phyloP scores from a whole-genome alignment of 805 yeast species.

The Hagleromyces aurorensis region DNA sequence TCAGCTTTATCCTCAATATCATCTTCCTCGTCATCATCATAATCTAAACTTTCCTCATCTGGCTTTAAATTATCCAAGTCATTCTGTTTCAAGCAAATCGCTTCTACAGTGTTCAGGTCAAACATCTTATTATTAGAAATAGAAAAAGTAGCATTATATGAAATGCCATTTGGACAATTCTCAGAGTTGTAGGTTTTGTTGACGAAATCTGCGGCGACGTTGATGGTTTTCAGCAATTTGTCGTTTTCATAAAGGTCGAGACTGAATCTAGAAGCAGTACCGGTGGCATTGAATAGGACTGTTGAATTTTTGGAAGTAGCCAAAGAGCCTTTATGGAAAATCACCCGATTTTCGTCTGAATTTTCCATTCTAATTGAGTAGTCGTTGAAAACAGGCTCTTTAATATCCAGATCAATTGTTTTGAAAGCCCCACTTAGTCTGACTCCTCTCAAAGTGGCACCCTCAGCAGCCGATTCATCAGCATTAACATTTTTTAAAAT shows the following conservation, averaged over 20 bases:
- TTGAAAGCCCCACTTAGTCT: conserved; percentile 60
- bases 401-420: conserved; percentile 46
- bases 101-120: conserved; percentile 37
- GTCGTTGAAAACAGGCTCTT: conserved; percentile 47
- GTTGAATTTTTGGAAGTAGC: conserved; percentile 30
- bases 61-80: conserved; percentile 16
- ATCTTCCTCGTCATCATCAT: conserved; percentile 8
- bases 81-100: conserved; percentile 34
- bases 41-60: conserved; percentile 23
- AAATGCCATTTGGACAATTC: conserved; percentile 35
- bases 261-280: conserved; percentile 26
- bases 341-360: conserved; percentile 24
- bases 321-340: conserved; percentile 43
- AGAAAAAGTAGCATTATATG: conserved; percentile 36
- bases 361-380: conserved; percentile 35
- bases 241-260: conserved; percentile 30
- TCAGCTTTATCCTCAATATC: conserved; percentile 14
- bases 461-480: conserved; percentile 89
- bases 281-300: conserved; percentile 30
- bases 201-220: conserved; percentile 7
- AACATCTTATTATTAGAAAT: conserved; percentile 46
- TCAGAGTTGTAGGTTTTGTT: conserved; percentile 31
- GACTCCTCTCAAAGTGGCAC: conserved; percentile 80
- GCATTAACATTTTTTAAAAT: conserved; percentile 85
- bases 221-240: conserved; percentile 12